Percentiles rank a stretch among this genome's conserved stretches.
phyloP scores from a whole-genome alignment of 305 asterid genomes.

The Salvia sclarea region DNA sequence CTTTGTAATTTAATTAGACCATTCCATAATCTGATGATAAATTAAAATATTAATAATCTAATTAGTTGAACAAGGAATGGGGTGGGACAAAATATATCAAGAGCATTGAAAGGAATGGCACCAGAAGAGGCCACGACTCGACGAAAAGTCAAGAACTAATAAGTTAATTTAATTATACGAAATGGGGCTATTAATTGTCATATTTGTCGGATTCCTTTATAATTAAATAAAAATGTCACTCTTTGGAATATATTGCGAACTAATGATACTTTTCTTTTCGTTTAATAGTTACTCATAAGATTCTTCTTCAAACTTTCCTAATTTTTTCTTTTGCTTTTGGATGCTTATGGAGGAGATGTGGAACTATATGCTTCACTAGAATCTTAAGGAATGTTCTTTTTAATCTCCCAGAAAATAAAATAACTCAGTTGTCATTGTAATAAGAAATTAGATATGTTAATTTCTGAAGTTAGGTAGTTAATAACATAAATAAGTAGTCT shows the following conservation, averaged over 20 bases:
- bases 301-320: background rate
- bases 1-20: too few relatives aligned
- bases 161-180: background rate
- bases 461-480: too few relatives aligned
- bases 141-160: background rate
- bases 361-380: slow-evolving; percentile 6
- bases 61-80: background rate
- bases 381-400: background rate
- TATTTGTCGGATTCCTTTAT: background rate
- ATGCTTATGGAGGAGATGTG: slow-evolving; percentile 4
- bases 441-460: background rate
- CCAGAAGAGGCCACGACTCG: slow-evolving; percentile 23
- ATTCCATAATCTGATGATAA: background rate
- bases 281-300: background rate
- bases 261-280: background rate
- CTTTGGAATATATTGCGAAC: background rate
- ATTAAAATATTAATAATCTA: background rate
- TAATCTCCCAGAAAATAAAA: too few relatives aligned
- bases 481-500: too few relatives aligned
- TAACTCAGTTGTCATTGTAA: background rate
- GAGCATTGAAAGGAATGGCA: slow-evolving; percentile 14
- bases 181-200: background rate
- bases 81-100: background rate
- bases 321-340: background rate
- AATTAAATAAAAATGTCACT: background rate